A percentile compares a stretch with the other conserved stretches of the same genome.
phyloP scores from a whole-genome alignment of 2,329 filamentous ascomycete genomes.

The Aspergillus oerlinghausenensis region DNA sequence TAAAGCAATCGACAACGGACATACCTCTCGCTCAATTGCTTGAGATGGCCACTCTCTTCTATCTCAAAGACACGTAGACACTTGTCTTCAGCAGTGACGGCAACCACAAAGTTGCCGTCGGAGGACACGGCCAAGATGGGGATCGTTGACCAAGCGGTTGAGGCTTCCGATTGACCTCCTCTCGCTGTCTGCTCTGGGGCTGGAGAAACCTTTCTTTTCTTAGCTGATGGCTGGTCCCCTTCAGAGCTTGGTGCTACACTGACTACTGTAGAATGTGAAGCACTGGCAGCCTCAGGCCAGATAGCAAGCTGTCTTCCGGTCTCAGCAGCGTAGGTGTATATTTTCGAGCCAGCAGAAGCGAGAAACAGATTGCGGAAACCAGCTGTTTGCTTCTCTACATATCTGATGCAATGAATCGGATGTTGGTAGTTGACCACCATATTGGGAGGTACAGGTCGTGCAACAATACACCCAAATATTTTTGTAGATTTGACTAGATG shows the following conservation, averaged over 20 bases:
- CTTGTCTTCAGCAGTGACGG: slow-evolving; percentile 88
- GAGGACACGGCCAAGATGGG: slow-evolving; percentile 62
- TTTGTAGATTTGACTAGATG: background rate
- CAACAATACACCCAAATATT: background rate
- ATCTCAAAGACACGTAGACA: slow-evolving; percentile 76
- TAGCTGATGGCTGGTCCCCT: slow-evolving; percentile 38
- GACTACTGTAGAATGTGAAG: slow-evolving; percentile 16
- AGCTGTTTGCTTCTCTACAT: slow-evolving; percentile 24
- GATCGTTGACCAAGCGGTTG: slow-evolving; percentile 54
- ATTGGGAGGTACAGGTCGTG: slow-evolving; percentile 3
- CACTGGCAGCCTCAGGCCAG: slow-evolving; percentile 48
- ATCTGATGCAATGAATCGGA: slow-evolving; percentile 62
- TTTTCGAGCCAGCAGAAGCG: slow-evolving; percentile 66
- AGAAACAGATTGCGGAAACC: slow-evolving; percentile 53
- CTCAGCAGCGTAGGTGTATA: slow-evolving; percentile 63
- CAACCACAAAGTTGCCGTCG: slow-evolving; percentile 65
- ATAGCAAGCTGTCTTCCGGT: slow-evolving; percentile 56
- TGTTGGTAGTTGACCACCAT: slow-evolving; percentile 35
- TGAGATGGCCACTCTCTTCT: slow-evolving; percentile 56
- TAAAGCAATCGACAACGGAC: slow-evolving; percentile 4
- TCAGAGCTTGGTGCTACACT: slow-evolving; percentile 22
- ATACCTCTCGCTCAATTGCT: slow-evolving; percentile 69
- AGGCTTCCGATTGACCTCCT: slow-evolving; percentile 13
- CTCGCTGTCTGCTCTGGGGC: slow-evolving; percentile 16
- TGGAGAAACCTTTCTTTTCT: slow-evolving; percentile 41